A percentile compares a stretch with the other conserved stretches of the same genome.
These are phyloP conservation scores for Glycine tomentella DNA, from an alignment of 306 rosid genomes.

Conservation along the genomic window DNA sequence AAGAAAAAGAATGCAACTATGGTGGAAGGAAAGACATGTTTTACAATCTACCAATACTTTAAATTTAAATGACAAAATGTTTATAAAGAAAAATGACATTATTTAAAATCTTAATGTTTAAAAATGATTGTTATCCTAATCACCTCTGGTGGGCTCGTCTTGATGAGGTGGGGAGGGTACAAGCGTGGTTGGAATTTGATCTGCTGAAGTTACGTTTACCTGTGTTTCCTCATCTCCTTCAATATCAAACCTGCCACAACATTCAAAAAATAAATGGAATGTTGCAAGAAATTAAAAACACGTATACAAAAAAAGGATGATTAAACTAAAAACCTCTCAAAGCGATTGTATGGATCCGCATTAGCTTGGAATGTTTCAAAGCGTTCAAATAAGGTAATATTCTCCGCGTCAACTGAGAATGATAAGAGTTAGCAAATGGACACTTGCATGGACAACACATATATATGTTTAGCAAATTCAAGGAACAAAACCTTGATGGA, in stretches of 20 bases:
- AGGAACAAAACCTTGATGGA: slow-evolving; percentile 73
- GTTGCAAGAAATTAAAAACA: slow-evolving; percentile 14
- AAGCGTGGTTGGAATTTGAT: slow-evolving; percentile 51
- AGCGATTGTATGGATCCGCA: slow-evolving; percentile 54
- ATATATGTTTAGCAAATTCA: slow-evolving; percentile 26
- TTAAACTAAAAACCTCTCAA: slow-evolving; percentile 67
- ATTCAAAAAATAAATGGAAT: slow-evolving; percentile 39
- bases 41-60: neutral
- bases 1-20: neutral
- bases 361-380: slow-evolving; percentile 59
- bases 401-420: slow-evolving; percentile 68
- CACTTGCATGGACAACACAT: neutral
- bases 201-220: slow-evolving; percentile 57
- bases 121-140: slow-evolving; percentile 13
- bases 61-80: neutral
- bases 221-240: slow-evolving; percentile 71
- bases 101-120: neutral
- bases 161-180: slow-evolving; percentile 69
- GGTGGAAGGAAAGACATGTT: neutral
- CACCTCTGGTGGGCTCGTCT: slow-evolving; percentile 57
- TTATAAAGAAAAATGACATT: neutral
- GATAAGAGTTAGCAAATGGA: slow-evolving; percentile 42
- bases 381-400: slow-evolving; percentile 67
- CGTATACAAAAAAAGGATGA: slow-evolving; percentile 13
- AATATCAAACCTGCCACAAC: slow-evolving; percentile 72